These are phyloP conservation scores for Xylaria flabelliformis DNA, from an alignment of 495 filamentous ascomycete species.

Conservation along the genomic window DNA sequence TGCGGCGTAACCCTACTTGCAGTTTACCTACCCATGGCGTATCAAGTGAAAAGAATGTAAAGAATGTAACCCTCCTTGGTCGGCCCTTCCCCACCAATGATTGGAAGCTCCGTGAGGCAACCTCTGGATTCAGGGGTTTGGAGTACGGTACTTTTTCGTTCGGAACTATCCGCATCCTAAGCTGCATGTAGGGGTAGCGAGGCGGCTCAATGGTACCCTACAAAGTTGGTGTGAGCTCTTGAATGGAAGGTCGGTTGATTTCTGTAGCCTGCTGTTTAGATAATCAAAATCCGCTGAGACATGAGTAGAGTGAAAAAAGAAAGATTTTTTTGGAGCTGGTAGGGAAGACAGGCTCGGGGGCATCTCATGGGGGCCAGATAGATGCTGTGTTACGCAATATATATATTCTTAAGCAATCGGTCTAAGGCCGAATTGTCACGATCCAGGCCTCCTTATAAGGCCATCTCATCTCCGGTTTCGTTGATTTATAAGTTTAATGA, in stretches of 20 bases:
- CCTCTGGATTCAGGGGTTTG: not conserved
- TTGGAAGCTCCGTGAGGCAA: not conserved
- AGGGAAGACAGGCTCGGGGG: not conserved
- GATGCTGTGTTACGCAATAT: not conserved
- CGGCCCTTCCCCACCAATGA: not conserved
- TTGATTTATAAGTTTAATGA: not conserved
- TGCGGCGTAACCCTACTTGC: not conserved
- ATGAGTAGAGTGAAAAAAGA: not conserved
- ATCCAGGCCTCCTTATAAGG: not conserved
- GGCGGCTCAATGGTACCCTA: conserved; percentile 1
- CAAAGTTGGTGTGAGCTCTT: not conserved
- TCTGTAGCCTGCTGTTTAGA: not conserved
- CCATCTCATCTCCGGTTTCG: not conserved
- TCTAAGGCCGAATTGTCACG: not conserved
- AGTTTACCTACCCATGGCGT: not conserved
- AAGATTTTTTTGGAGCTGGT: not conserved
- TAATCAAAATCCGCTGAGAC: not conserved
- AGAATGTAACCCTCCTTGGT: not conserved
- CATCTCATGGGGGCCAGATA: not conserved
- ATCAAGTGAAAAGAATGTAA: not conserved
- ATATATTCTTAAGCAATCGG: not conserved
- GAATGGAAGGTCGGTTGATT: not conserved
- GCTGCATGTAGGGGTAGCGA: not conserved
- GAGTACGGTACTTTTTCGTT: not conserved
- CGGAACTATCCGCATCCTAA: not conserved